Conservation (phyloP, 768 basidiomycete species). For the Porphyrellus cyaneotinctus region DNA sequence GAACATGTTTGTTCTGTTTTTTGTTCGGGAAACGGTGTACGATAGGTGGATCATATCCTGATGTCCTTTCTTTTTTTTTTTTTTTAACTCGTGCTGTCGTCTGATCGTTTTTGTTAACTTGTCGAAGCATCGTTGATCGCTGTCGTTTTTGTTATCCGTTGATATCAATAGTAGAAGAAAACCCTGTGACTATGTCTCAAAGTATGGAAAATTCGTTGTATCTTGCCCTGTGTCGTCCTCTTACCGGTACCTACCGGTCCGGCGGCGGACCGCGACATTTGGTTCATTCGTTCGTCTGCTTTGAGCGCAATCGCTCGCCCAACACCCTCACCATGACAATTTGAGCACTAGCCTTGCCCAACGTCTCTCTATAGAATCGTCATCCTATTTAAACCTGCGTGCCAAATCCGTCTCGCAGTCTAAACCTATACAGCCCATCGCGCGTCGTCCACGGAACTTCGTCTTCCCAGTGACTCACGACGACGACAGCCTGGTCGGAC, state of each 20-base stretch:
- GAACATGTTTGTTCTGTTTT: neutral
- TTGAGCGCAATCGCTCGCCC: no score
- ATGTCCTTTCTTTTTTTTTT: neutral
- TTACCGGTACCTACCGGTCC: no score
- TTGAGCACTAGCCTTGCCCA: no score
- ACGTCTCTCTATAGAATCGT: no score
- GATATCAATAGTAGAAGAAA: neutral
- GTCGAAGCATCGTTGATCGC: neutral
- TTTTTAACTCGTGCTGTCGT: neutral
- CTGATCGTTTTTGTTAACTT: neutral
- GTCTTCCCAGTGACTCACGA: conserved; percentile 88
- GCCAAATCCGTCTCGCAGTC: conserved; percentile 36
- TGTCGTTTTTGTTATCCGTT: neutral
- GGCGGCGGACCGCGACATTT: no score
- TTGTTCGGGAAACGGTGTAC: neutral
- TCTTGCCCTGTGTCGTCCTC: no score
- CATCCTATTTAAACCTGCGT: no score
- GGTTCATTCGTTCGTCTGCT: no score
- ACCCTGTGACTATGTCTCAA: neutral
- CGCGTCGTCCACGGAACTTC: conserved; percentile 78
- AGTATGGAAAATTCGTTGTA: no score
- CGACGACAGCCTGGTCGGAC: conserved; percentile 69
- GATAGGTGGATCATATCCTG: neutral
- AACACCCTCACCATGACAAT: no score
- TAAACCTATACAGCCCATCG: conserved; percentile 46